These are phyloP conservation scores for Populus deltoides DNA, from an alignment of 345 rosid genomes.

Conservation along the genomic window DNA sequence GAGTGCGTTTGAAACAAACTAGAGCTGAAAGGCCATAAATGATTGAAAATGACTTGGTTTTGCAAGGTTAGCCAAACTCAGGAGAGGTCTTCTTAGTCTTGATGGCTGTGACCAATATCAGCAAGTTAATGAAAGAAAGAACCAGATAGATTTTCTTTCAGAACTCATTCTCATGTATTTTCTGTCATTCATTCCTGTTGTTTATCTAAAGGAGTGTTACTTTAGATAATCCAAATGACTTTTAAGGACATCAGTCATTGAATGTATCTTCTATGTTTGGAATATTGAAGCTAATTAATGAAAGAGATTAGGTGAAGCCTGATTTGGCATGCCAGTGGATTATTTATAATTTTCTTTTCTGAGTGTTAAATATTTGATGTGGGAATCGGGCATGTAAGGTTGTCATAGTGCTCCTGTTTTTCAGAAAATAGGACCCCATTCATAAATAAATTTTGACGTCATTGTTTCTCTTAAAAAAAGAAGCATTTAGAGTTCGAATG, in stretches of 20 bases:
- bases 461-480: background rate
- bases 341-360: background rate
- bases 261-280: background rate
- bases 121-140: too few species aligned
- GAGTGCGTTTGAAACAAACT: too few species aligned
- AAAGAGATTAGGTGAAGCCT: background rate
- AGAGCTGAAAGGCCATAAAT: too few species aligned
- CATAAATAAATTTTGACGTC: background rate
- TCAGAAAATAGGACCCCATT: background rate
- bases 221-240: background rate
- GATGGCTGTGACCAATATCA: too few species aligned
- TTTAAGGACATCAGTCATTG: background rate
- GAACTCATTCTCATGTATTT: too few species aligned
- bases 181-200: too few species aligned
- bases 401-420: background rate
- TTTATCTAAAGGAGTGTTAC: too few species aligned
- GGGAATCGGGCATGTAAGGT: background rate
- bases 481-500: background rate
- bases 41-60: too few species aligned
- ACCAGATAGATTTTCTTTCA: too few species aligned
- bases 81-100: too few species aligned
- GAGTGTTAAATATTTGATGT: background rate
- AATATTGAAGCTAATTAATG: background rate
- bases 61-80: too few species aligned
- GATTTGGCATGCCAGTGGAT: background rate